A percentile compares a stretch with the other conserved stretches of the same genome.
Evolutionary conservation across 139 green algal genomes (phyloP).

Genomic region (Zygnema cylindricum): DNA sequence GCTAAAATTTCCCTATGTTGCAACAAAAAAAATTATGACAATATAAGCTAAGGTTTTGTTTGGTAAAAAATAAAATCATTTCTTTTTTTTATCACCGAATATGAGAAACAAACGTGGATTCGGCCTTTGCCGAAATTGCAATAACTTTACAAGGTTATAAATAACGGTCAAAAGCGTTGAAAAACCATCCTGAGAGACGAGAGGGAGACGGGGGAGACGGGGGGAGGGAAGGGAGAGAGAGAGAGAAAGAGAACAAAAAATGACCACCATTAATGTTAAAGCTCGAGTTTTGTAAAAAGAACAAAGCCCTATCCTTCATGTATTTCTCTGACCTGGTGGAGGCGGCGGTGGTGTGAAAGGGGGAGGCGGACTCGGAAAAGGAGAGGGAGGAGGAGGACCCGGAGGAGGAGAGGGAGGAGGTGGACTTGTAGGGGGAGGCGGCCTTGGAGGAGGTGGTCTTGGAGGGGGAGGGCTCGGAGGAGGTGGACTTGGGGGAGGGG

Average conservation of each 20-base stretch:
- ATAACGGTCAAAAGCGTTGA: neutral
- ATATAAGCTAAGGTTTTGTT: neutral
- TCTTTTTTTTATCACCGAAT: neutral
- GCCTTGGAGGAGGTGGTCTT: neutral
- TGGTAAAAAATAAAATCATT: neutral
- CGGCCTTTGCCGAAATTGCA: too few relatives aligned
- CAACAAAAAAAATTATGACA: neutral
- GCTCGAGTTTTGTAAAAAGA: too few relatives aligned
- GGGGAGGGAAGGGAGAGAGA: neutral
- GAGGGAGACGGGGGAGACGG: neutral
- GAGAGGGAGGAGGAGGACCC: neutral
- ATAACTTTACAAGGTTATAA: too few relatives aligned
- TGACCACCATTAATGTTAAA: neutral
- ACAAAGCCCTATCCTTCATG: too few relatives aligned
- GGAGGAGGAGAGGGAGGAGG: slow-evolving; percentile 10
- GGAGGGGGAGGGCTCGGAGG: neutral
- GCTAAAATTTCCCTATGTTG: too few relatives aligned
- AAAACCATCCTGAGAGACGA: neutral
- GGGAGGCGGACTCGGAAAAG: neutral
- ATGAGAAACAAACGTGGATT: neutral
- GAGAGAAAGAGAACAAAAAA: neutral
- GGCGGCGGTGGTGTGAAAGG: neutral
- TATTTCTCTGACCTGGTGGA: neutral
- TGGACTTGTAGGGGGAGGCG: neutral
- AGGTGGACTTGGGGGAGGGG: neutral